Base-by-base conservation (phyloP, 805 yeast species). In the Barnettozyma siamensis region DNA sequence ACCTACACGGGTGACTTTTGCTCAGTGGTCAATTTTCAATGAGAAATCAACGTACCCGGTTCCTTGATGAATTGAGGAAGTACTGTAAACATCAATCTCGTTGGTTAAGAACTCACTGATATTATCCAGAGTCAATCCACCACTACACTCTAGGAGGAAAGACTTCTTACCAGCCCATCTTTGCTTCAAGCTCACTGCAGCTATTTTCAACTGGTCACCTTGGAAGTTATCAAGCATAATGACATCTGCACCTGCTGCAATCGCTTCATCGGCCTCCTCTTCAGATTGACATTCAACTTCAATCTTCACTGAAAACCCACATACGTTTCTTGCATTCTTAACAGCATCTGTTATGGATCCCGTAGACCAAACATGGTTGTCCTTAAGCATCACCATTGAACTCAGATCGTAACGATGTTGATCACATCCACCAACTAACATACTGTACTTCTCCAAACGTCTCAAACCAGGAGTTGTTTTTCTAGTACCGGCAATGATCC, bases 401-500 rank as follows among this genome's bases (percentile, higher is more conserved):
- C 93, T 81, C 42, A 89, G 74, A 59, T 91, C 97, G 58, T 87
- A 87, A 48, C 98, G 72, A 62, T 89, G 98, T 41, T 93, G 75
- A 58, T 89, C 98, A 42, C 87, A 84, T 3, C 97, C 97, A 26
- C 97, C 98, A 9, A 89, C 94, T 26, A 87, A 66, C 98, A 89
- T 91, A 19, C 95, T 83, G 64, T 89, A 89, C 60, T 89, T 89
- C 59, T 89, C 98, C 43, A 91, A 65, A 33, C 81, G 69, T 55
- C 98, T 76, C 47, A 89, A 73, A 0, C 98, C 98, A 0, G 98
- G 98, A 0, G 98, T 91, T n/a, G 97, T 91, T 64, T 89, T 89
- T 58, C 98, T 76, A 1, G 98, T 89, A 7, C 97, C 98, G 0
- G 98, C 97, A 58, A 89, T 88, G 19, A 82, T 72, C 0, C 98